Conservation (phyloP, 2,329 filamentous ascomycete species). For the Parascedosporium putredinis region DNA sequence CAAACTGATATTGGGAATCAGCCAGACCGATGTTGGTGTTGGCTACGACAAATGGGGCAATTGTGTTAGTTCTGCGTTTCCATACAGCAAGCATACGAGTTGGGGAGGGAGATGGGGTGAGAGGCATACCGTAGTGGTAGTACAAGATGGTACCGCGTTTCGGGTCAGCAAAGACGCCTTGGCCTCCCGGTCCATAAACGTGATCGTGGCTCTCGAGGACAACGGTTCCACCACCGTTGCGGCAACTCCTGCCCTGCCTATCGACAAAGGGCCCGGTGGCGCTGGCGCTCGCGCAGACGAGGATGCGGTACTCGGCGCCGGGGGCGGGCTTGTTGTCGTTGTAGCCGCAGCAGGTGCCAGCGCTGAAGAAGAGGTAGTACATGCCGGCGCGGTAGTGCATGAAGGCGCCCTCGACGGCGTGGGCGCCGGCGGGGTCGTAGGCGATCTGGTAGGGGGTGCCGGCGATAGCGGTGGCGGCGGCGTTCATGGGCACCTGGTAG, state of each 20-base stretch:
- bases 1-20: not conserved
- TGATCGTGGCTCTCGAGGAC: constrained; percentile 49
- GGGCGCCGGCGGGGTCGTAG: constrained; percentile 23
- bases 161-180: constrained; percentile 29
- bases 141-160: constrained; percentile 32
- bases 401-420: constrained; percentile 46
- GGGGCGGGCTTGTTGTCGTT: constrained; percentile 36
- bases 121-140: constrained; percentile 27
- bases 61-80: too few species aligned
- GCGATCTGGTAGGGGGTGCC: not conserved
- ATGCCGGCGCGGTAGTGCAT: constrained; percentile 44
- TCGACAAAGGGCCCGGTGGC: constrained; percentile 48
- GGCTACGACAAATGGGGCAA: too few species aligned
- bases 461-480: constrained; percentile 19
- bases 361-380: constrained; percentile 56
- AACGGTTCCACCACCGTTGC: constrained; percentile 49
- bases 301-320: constrained; percentile 56
- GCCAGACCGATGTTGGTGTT: not conserved
- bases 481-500: constrained; percentile 44
- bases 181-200: constrained; percentile 56
- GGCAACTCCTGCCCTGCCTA: constrained; percentile 39
- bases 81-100: too few species aligned
- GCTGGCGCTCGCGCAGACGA: constrained; percentile 47
- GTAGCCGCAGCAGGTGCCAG: constrained; percentile 52
- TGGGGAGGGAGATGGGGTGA: constrained; percentile 7